Percentiles rank a stretch among this genome's conserved stretches.
phyloP scores from a whole-genome alignment of 768 basidiomycete genomes.

The Grammothele lineata region DNA sequence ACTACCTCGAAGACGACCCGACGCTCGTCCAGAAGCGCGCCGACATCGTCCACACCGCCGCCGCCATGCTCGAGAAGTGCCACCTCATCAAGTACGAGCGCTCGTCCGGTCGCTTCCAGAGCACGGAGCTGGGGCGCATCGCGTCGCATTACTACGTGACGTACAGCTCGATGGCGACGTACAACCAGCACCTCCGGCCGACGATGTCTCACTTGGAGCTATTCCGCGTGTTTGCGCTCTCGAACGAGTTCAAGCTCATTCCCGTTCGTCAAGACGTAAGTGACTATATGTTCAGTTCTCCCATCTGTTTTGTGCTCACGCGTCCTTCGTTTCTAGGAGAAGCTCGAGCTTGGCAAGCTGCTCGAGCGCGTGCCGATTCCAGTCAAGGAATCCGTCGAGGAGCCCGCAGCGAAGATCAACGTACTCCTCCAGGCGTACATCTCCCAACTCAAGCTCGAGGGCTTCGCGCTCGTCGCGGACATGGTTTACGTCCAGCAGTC shows the following conservation, averaged over 20 bases:
- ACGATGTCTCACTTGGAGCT: conserved; percentile 87
- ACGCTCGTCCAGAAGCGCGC: conserved; percentile 88
- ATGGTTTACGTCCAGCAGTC: conserved; percentile 98
- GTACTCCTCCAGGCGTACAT: conserved; percentile 94
- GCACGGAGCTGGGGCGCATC: conserved; percentile 90
- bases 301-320: neutral
- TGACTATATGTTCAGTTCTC: too few species aligned
- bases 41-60: conserved; percentile 92
- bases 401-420: conserved; percentile 96
- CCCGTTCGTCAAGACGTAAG: conserved; percentile 72
- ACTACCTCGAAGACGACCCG: conserved; percentile 86
- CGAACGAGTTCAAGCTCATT: conserved; percentile 91
- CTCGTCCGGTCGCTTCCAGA: conserved; percentile 81
- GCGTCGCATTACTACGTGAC: conserved; percentile 96
- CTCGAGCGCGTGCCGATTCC: conserved; percentile 95
- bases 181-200: conserved; percentile 88
- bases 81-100: conserved; percentile 94
- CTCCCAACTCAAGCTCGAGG: conserved; percentile 89
- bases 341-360: conserved; percentile 84
- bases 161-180: conserved; percentile 92
- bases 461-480: conserved; percentile 82
- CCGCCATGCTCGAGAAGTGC: conserved; percentile 90
- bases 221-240: conserved; percentile 92
- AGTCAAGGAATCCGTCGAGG: conserved; percentile 94
- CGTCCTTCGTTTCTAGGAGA: conserved; percentile 46